phyloP scores from a whole-genome alignment of 2,329 filamentous ascomycete genomes.

The Pseudogymnoascus sp. region DNA sequence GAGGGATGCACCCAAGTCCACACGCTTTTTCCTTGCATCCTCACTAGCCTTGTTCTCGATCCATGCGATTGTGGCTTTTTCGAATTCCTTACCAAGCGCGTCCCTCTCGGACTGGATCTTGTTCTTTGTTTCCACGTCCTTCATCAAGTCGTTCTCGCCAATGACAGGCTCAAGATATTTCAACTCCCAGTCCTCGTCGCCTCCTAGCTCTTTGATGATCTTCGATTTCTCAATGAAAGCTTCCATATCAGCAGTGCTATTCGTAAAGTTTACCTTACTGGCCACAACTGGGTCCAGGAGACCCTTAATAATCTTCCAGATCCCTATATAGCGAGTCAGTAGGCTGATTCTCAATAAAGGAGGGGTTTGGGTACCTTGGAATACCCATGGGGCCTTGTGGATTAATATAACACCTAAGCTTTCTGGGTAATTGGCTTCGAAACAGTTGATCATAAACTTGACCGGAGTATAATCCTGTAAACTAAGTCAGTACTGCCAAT shows the following conservation, averaged over 20 bases:
- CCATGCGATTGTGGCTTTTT: slow-evolving; percentile 70
- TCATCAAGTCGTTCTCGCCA: slow-evolving; percentile 71
- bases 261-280: slow-evolving; percentile 87
- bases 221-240: slow-evolving; percentile 63
- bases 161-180: slow-evolving; percentile 66
- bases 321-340: slow-evolving; percentile 43
- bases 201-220: slow-evolving; percentile 77
- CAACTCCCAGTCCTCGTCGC: slow-evolving; percentile 79
- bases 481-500: slow-evolving; percentile 16
- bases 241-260: slow-evolving; percentile 68
- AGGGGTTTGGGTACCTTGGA: slow-evolving; percentile 58
- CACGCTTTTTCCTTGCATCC: slow-evolving; percentile 47
- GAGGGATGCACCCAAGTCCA: slow-evolving; percentile 55
- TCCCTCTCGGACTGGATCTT: slow-evolving; percentile 56
- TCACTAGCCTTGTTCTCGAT: slow-evolving; percentile 45
- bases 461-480: slow-evolving; percentile 80
- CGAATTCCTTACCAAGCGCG: slow-evolving; percentile 62
- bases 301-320: slow-evolving; percentile 90
- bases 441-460: slow-evolving; percentile 99
- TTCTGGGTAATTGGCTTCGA: slow-evolving; percentile 97
- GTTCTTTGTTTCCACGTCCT: slow-evolving; percentile 55
- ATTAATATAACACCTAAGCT: slow-evolving; percentile 82
- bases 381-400: slow-evolving; percentile 95
- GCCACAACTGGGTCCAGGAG: slow-evolving; percentile 98
- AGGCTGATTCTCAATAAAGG: background rate